Evolutionary conservation across 1,139 yeast genomes (phyloP).

Genomic region (Kurtzmaniella quercitrusa): DNA sequence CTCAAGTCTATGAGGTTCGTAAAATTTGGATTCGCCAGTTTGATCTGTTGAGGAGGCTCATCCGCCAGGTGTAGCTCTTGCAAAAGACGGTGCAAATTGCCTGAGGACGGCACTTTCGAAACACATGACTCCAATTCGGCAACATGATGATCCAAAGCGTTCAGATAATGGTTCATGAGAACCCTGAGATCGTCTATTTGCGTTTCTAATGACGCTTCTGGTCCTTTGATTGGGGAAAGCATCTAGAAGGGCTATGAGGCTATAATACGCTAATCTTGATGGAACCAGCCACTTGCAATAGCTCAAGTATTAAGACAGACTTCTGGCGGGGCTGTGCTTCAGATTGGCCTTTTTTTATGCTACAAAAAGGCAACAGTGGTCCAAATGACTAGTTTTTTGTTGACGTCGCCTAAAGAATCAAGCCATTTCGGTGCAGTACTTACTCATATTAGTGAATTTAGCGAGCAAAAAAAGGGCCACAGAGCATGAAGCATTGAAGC

Average conservation of each 20-base stretch:
- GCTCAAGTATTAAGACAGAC: no score
- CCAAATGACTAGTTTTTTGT: no score
- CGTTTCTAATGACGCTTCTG: not conserved
- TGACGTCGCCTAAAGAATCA: no score
- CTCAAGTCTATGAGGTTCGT: not conserved
- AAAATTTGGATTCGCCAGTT: conserved; percentile 8
- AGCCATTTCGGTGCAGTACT: no score
- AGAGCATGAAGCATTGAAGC: no score
- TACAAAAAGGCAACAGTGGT: no score
- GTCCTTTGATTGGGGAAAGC: not conserved
- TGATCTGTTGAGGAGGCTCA: conserved; percentile 12
- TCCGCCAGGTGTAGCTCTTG: conserved; percentile 12
- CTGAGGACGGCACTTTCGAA: not conserved
- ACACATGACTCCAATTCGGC: not conserved
- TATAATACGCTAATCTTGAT: no score
- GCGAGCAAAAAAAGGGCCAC: no score
- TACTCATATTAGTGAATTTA: no score
- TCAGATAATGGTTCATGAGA: not conserved
- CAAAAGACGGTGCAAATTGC: not conserved
- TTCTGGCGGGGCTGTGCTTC: no score
- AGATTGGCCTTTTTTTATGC: no score
- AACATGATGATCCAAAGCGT: not conserved
- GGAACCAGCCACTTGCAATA: no score
- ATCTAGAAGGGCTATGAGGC: not conserved
- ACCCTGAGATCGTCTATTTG: not conserved